These are phyloP conservation scores for Paramecium sexaurelia DNA, from an alignment of 73 alveolate species.

Conservation along the genomic window DNA sequence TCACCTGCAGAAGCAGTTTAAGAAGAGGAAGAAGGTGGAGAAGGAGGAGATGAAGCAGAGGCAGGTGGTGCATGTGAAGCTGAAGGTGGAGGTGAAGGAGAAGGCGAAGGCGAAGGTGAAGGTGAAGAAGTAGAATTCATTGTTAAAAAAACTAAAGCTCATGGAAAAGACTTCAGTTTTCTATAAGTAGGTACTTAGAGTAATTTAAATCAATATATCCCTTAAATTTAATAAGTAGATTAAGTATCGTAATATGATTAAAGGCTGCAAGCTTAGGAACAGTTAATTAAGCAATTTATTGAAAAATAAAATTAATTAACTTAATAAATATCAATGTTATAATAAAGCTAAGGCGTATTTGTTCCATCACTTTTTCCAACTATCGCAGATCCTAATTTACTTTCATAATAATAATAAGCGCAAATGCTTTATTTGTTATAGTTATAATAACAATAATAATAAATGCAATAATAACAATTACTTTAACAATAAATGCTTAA, in stretches of 20 bases:
- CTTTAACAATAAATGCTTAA: not conserved
- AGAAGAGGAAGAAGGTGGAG: conserved; percentile 30
- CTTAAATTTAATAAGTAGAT: not conserved
- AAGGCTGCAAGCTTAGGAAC: not conserved
- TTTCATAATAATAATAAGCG: not conserved
- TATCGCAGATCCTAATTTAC: not conserved
- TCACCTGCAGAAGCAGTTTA: conserved; percentile 32
- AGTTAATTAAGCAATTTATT: not conserved
- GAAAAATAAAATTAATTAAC: conserved; percentile 21
- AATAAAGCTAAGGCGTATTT: not conserved
- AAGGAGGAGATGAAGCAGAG: conserved; percentile 55
- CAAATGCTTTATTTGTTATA: not conserved
- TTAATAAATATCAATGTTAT: not conserved
- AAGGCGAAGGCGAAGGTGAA: conserved; percentile 18
- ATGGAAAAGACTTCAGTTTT: conserved; percentile 48
- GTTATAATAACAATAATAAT: not conserved
- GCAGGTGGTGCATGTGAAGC: conserved; percentile 33
- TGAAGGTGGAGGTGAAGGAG: conserved; percentile 49
- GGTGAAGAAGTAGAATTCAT: conserved; percentile 51
- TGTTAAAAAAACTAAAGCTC: conserved; percentile 33
- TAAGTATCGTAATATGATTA: not conserved
- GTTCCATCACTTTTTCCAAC: not conserved
- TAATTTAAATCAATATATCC: conserved; percentile 9
- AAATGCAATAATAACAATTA: not conserved
- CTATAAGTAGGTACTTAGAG: not conserved